Evolutionary conservation across 169 alveolate species (phyloP).

Genomic region (Plasmodium vinckei): DNA sequence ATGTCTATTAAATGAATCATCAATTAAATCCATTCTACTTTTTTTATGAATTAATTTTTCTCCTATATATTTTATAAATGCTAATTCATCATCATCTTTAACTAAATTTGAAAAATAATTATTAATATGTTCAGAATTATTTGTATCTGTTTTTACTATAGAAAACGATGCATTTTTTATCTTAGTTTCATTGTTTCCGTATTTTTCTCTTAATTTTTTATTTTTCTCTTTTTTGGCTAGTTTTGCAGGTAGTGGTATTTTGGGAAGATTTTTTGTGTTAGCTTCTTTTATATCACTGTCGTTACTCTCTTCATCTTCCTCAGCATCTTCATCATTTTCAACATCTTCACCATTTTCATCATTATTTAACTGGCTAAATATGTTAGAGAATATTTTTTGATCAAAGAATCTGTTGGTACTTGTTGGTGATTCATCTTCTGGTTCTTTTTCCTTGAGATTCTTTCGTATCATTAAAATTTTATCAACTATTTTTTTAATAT

Average conservation of each 20-base stretch:
- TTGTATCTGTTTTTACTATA: slow-evolving; percentile 51
- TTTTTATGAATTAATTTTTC: slow-evolving; percentile 89
- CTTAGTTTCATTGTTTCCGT: slow-evolving; percentile 59
- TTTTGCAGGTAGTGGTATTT: slow-evolving; percentile 72
- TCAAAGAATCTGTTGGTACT: slow-evolving; percentile 55
- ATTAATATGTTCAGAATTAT: slow-evolving; percentile 35
- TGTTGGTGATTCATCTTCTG: slow-evolving; percentile 6
- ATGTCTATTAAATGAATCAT: slow-evolving; percentile 95
- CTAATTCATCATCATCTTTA: slow-evolving; percentile 80
- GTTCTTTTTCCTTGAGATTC: slow-evolving; percentile 44
- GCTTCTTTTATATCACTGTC: slow-evolving; percentile 45
- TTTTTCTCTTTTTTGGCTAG: slow-evolving; percentile 71
- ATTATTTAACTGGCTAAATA: slow-evolving; percentile 44
- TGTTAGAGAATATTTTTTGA: slow-evolving; percentile 68
- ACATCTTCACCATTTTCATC: slow-evolving; percentile 17
- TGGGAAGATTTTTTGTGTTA: slow-evolving; percentile 34
- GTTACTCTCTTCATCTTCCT: neutral
- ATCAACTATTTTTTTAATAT: slow-evolving; percentile 50
- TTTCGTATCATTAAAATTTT: slow-evolving; percentile 68
- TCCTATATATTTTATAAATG: slow-evolving; percentile 78
- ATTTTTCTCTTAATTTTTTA: slow-evolving; percentile 73
- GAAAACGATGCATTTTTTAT: slow-evolving; percentile 71
- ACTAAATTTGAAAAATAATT: slow-evolving; percentile 69
- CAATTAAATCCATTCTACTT: slow-evolving; percentile 94
- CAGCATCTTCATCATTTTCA: neutral